A percentile compares a stretch with the other conserved stretches of the same genome.
phyloP scores from a whole-genome alignment of 2,329 filamentous ascomycete species.

The Pseudocercospora ulei region DNA sequence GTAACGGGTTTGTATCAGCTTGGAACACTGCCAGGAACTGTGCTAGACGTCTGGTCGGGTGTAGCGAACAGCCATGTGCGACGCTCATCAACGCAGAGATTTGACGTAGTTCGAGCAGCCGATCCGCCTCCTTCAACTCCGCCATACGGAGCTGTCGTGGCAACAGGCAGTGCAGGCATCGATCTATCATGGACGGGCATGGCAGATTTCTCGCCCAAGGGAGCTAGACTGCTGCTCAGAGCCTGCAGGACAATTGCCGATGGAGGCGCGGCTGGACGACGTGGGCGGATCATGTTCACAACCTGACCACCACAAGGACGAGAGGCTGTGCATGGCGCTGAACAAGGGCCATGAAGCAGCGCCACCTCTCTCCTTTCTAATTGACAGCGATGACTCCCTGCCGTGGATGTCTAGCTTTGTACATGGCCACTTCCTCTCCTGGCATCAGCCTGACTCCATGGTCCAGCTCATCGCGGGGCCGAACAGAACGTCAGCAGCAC shows the following conservation, averaged over 20 bases:
- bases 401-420: constrained; percentile 26
- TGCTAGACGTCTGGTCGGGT: background rate
- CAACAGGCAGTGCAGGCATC: constrained; percentile 11
- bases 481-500: constrained; percentile 20
- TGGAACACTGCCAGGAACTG: background rate
- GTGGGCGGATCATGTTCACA: constrained; percentile 37
- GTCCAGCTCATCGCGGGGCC: constrained; percentile 24
- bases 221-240: background rate
- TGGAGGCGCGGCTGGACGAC: constrained; percentile 16
- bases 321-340: constrained; percentile 36
- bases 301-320: constrained; percentile 26
- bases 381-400: constrained; percentile 39
- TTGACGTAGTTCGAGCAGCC: constrained; percentile 2
- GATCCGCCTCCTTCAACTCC: constrained; percentile 15
- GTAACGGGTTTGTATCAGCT: background rate
- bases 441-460: constrained; percentile 26
- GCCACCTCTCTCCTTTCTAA: constrained; percentile 43
- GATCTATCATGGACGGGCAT: constrained; percentile 17
- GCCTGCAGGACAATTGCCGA: no score
- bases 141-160: constrained; percentile 21
- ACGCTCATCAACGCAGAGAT: background rate
- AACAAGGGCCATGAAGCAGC: constrained; percentile 43
- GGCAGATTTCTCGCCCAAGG: constrained; percentile 12
- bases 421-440: constrained; percentile 26
- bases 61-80: background rate